Percentiles rank a stretch among this genome's conserved stretches.
Evolutionary conservation across 2,329 filamentous ascomycete species (phyloP).

Genomic region (Metarhizium humberi): DNA sequence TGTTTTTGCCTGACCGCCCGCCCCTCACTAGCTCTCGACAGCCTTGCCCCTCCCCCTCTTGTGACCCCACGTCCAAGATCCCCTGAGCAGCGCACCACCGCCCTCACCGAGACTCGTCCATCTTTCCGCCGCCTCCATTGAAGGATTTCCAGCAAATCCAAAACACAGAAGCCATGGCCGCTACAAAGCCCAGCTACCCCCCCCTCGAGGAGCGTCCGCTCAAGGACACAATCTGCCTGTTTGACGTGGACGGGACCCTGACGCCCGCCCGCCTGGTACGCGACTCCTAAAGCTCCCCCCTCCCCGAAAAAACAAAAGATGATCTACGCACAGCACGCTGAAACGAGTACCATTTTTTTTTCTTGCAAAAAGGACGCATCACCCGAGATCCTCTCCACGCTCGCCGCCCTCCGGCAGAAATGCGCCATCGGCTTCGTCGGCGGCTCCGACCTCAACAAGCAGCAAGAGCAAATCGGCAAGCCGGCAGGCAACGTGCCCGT

Average conservation of each 20-base stretch:
- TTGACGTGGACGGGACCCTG: conserved; percentile 92
- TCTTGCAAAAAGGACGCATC: conserved; percentile 45
- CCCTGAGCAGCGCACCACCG: too few species aligned
- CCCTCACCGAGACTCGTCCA: background rate
- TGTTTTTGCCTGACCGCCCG: too few species aligned
- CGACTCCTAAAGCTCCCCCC: conserved; percentile 4
- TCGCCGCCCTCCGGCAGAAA: conserved; percentile 73
- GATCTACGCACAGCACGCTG: background rate
- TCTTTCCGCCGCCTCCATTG: background rate
- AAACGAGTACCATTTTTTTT: background rate
- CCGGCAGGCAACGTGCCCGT: conserved; percentile 51
- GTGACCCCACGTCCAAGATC: background rate
- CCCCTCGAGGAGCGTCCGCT: conserved; percentile 75
- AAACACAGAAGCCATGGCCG: conserved; percentile 27
- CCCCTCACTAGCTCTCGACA: too few species aligned
- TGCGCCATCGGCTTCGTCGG: conserved; percentile 88
- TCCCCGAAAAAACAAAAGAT: background rate
- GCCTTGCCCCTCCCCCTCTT: too few species aligned
- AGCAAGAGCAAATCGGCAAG: conserved; percentile 86
- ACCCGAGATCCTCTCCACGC: conserved; percentile 74
- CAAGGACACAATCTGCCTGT: conserved; percentile 89
- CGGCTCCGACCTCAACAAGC: conserved; percentile 84
- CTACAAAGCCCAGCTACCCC: conserved; percentile 43
- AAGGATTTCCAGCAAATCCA: background rate
- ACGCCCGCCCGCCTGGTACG: conserved; percentile 70